Base-by-base conservation (phyloP, 2,329 filamentous ascomycete species). In the Claviceps quebecensis region DNA sequence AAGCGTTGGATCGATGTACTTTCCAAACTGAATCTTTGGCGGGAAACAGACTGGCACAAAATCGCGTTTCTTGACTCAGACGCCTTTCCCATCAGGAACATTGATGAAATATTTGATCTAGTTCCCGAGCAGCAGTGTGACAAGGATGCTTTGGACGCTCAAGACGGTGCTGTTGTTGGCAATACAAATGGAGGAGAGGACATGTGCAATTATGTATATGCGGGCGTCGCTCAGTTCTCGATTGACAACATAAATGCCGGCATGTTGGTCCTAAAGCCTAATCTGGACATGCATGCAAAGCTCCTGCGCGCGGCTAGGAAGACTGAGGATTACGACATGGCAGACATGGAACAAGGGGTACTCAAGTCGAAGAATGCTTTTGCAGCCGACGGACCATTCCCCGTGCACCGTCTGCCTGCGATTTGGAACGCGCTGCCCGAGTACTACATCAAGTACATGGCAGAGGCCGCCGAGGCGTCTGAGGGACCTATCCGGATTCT, bases 241-340 rank as follows among this genome's bases (percentile, higher is more conserved):
- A 17, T 50, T 19, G 48, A 45, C 48, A 50, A 50, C 48, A 50
- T 50, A 29, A 50, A 50, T 36, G 48, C 48, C 5, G 48, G 48
- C 40, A 50, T 50, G 48, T 22, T 50, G 17, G 41, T 50, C 11
- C 19, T 50, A 41, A 50, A 50, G 41, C 48, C 48, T 8, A 50
- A 50, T 17, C 48, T 45, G 5, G 40, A 50, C 19, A 50, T 50
- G 48, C 48, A 50, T 14, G 40, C 48, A 5, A 50, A 50, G 23
- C 48, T 50, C 17, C 34, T 50, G 17, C 29, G 48, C 34, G 48
- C 48, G 29, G 48, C 48, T n/a, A 45, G 22, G n/a, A 37, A 36
- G 8, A 50, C 48, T 8, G 29, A 23, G 11, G 48, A 50, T 16
- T 50, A 50, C 14, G 29, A 50, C 34, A 34, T 50, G 9, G 22